Percentiles rank a stretch among this genome's conserved stretches.
phyloP scores from a whole-genome alignment of 371 early-diverging fungal species.

The Rhizopus microsporus region DNA sequence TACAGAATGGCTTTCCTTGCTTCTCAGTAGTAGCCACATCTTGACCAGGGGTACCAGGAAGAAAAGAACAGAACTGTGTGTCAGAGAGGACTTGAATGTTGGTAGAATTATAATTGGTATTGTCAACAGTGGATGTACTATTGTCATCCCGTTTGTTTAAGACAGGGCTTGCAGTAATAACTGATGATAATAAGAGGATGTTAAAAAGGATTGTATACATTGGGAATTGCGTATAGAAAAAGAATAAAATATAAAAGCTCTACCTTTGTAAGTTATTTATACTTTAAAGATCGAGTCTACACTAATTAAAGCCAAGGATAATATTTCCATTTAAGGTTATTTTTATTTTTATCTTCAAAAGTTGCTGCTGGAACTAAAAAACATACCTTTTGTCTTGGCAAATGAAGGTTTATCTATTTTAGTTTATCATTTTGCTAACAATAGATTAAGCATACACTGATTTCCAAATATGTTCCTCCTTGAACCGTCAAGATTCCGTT shows the following conservation, averaged over 20 bases:
- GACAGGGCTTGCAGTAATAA: neutral
- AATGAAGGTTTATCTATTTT: no score
- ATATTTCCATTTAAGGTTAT: slow-evolving; percentile 1
- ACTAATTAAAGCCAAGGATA: neutral
- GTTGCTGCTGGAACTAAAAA: no score
- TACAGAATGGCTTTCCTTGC: slow-evolving; percentile 35
- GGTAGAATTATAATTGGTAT: slow-evolving; percentile 8
- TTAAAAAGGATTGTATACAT: neutral
- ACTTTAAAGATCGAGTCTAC: neutral
- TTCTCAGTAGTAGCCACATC: slow-evolving; percentile 42
- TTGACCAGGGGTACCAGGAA: slow-evolving; percentile 43
- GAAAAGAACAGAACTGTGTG: slow-evolving; percentile 40
- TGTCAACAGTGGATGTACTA: neutral
- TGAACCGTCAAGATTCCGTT: no score
- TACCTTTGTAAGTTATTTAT: neutral
- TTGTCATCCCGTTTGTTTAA: neutral
- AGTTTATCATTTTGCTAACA: no score
- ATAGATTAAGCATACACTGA: no score
- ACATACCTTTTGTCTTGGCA: no score
- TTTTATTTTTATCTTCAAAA: neutral
- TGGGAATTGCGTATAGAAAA: neutral
- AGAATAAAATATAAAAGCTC: neutral
- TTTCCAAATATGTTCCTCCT: no score
- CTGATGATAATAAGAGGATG: neutral
- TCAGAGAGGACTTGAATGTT: slow-evolving; percentile 30